These are phyloP conservation scores for Brassica carinata DNA, from an alignment of 345 rosid genomes.

Conservation along the genomic window DNA sequence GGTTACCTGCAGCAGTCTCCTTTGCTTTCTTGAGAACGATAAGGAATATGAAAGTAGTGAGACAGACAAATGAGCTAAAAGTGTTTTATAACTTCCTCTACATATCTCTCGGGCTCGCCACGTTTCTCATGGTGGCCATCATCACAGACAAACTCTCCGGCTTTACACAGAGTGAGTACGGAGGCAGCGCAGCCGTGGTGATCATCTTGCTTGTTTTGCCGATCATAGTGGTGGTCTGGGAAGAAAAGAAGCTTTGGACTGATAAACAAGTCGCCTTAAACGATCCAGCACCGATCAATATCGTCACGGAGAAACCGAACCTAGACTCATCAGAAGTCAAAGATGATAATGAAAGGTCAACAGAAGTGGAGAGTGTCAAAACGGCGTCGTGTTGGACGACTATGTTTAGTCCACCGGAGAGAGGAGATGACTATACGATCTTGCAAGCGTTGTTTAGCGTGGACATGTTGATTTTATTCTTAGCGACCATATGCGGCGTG, in stretches of 20 bases:
- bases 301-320: conserved; percentile 39
- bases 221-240: conserved; percentile 44
- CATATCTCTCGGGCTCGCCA: conserved; percentile 52
- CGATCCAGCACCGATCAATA: conserved; percentile 33
- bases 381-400: conserved; percentile 41
- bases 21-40: conserved; percentile 46
- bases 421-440: conserved; percentile 60
- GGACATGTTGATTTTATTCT: conserved; percentile 56
- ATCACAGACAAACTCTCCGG: conserved; percentile 46
- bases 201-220: conserved; percentile 45
- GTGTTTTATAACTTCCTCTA: conserved; percentile 51
- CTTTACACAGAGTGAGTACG: conserved; percentile 41
- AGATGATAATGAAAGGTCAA: not conserved
- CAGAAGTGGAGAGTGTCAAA: conserved; percentile 13
- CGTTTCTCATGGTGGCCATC: conserved; percentile 51
- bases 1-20: conserved; percentile 54
- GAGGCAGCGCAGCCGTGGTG: conserved; percentile 47
- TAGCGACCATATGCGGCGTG: conserved; percentile 49
- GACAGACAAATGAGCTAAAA: conserved; percentile 45
- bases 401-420: conserved; percentile 51
- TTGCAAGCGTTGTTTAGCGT: conserved; percentile 58
- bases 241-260: conserved; percentile 46
- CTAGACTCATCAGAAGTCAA: not conserved
- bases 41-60: conserved; percentile 43
- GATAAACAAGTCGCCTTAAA: conserved; percentile 32